Evolutionary conservation across 805 yeast species (phyloP).

Genomic region (Saccharomycopsis sp.): DNA sequence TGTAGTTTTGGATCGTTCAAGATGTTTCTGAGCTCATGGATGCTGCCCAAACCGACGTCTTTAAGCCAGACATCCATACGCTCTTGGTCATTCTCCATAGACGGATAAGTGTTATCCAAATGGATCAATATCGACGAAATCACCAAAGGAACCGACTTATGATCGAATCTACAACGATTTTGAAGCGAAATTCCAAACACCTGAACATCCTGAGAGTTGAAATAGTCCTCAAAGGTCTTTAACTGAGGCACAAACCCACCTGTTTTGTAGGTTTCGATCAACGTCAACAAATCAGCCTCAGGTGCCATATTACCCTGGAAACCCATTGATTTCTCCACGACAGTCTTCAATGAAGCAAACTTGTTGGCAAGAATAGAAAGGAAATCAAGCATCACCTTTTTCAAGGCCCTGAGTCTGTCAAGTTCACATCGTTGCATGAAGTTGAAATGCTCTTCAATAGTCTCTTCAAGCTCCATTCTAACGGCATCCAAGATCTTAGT

Average conservation of each 20-base stretch:
- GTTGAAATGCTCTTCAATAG: slow-evolving; percentile 60
- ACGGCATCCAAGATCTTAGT: slow-evolving; percentile 55
- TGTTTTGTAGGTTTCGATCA: slow-evolving; percentile 62
- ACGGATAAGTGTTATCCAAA: slow-evolving; percentile 68
- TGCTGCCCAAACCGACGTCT: slow-evolving; percentile 52
- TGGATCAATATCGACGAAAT: slow-evolving; percentile 56
- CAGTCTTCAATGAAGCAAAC: slow-evolving; percentile 48
- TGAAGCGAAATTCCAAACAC: slow-evolving; percentile 77
- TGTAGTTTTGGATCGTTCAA: slow-evolving; percentile 35
- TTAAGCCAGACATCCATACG: slow-evolving; percentile 64
- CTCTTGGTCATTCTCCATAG: slow-evolving; percentile 57
- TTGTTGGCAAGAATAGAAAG: slow-evolving; percentile 58
- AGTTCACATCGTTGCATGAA: slow-evolving; percentile 80
- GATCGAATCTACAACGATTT: slow-evolving; percentile 63
- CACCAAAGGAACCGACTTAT: slow-evolving; percentile 63
- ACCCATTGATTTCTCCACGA: slow-evolving; percentile 54
- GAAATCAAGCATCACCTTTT: slow-evolving; percentile 69
- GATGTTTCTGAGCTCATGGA: slow-evolving; percentile 54
- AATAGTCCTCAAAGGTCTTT: slow-evolving; percentile 71
- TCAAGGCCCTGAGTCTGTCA: slow-evolving; percentile 69
- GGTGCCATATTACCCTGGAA: slow-evolving; percentile 72
- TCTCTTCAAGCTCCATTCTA: slow-evolving; percentile 70
- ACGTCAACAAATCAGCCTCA: slow-evolving; percentile 53
- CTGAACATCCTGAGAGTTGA: slow-evolving; percentile 55
- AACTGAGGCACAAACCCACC: slow-evolving; percentile 73